Base-by-base conservation (phyloP, 305 asterid genomes). In the Striga hermonthica region DNA sequence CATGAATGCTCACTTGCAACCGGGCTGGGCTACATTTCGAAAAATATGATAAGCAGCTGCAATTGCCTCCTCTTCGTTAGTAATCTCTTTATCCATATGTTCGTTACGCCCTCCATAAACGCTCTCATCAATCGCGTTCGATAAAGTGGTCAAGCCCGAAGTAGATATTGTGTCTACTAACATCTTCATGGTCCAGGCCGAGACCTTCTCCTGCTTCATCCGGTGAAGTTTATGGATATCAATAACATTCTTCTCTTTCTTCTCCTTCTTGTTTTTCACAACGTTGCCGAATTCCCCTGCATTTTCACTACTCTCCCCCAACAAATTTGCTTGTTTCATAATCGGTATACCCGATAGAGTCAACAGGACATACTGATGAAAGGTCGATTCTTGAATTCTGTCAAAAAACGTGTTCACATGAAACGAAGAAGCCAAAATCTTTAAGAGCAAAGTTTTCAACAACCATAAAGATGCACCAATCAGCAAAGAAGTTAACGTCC, bases 151-250 rank as follows among this genome's bases (percentile, higher is more conserved):
- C 58, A 53, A 6, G 36, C 58, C 58, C 36, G 58, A 54, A 54
- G 16, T 54, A 15, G 35, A 28, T 54, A 54, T 54, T 10, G 22
- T 36, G 36, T 54, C 59, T 7, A 54, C 59, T 54, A 54, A 54
- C 59, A 54, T 54, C 37, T 54, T 54, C 59, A 54, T 54, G n/a
- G 59, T 54, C 38, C 37, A 54, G 15, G 59, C 58, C 9, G 58
- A 53, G 58, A 53, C 58, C 37, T 53, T 53, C 9, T 53, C 37
- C 22, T 53, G 58, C 58, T 53, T 53, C 58, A 53, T 15, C 4
- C 5, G 37, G 7, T 53, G 34, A 53, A 53, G 58, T n/a, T 53
- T 53, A 16, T 53, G 15, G 4, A 53, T 53, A 53, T 53, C 58
- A 53, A 16, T 16, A 3, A 53, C 34, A 9, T 53, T 4, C 11